These are phyloP conservation scores for Cryptosporidium ubiquitum DNA, from an alignment of 169 alveolate genomes.

Conservation along the genomic window DNA sequence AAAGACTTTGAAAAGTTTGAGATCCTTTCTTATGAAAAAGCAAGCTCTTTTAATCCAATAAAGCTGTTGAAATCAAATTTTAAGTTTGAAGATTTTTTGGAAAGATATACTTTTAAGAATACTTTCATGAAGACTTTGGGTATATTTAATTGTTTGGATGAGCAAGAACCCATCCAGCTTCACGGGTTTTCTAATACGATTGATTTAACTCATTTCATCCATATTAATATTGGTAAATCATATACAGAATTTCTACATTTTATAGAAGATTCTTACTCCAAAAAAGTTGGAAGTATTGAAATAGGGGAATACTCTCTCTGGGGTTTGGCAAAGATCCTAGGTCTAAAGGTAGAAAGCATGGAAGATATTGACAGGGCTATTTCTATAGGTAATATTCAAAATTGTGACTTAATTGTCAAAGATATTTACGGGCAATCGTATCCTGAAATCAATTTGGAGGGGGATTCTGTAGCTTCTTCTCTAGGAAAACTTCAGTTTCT, in stretches of 20 bases:
- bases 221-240: constrained; percentile 23
- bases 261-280: neutral
- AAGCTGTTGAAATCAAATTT: neutral
- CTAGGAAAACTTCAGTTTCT: constrained; percentile 42
- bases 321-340: constrained; percentile 15
- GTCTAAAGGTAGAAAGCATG: neutral
- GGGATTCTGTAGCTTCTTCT: constrained; percentile 53
- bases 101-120: neutral
- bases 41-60: neutral
- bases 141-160: constrained; percentile 29
- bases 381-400: constrained; percentile 33
- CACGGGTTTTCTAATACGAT: neutral
- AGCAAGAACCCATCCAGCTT: neutral
- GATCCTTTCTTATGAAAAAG: neutral
- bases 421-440: constrained; percentile 66
- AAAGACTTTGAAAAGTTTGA: neutral
- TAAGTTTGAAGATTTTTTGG: constrained; percentile 33
- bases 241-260: constrained; percentile 18
- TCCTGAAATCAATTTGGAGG: constrained; percentile 18
- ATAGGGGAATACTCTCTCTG: constrained; percentile 58
- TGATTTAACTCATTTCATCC: neutral
- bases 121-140: constrained; percentile 4
- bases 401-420: constrained; percentile 46
- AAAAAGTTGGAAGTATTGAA: constrained; percentile 20
- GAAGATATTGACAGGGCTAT: constrained; percentile 19